phyloP scores from a whole-genome alignment of 2,329 filamentous ascomycete genomes.

The Ophiocordyceps polyrhachis-furcata region DNA sequence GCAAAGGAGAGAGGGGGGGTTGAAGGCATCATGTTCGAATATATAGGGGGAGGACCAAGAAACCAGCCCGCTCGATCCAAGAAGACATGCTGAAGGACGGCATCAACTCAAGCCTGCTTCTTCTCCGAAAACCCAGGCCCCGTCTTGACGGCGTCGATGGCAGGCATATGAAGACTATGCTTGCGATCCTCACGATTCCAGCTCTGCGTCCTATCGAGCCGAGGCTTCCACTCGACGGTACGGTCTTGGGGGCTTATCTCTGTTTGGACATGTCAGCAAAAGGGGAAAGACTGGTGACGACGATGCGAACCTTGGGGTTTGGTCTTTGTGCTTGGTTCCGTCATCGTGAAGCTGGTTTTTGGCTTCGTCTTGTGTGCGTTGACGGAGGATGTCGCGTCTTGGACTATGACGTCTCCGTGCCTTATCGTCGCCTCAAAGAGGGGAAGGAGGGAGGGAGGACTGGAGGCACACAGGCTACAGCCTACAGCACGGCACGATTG shows the following conservation, averaged over 20 bases:
- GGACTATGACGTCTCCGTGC: too few species aligned
- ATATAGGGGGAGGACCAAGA: neutral
- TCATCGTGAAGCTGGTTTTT: neutral
- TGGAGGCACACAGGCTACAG: too few species aligned
- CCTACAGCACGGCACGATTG: too few species aligned
- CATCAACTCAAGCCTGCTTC: slow-evolving; percentile 2
- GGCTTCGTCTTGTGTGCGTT: too few species aligned
- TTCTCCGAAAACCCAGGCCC: slow-evolving; percentile 27
- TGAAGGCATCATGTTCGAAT: neutral
- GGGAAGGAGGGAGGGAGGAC: too few species aligned
- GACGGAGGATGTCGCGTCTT: too few species aligned
- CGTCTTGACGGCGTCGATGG: slow-evolving; percentile 15
- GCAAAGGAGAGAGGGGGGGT: too few species aligned
- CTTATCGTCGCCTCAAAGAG: too few species aligned
- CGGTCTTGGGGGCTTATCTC: neutral
- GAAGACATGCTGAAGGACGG: too few species aligned
- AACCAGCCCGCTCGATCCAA: too few species aligned
- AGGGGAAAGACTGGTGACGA: too few species aligned
- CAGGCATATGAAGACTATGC: slow-evolving; percentile 29
- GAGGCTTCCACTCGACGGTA: slow-evolving; percentile 25
- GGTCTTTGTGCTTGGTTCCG: neutral
- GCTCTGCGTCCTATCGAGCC: slow-evolving; percentile 26
- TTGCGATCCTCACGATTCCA: slow-evolving; percentile 36
- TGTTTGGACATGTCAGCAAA: neutral
- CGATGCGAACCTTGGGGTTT: neutral